These are phyloP conservation scores for Cyclotella cryptica DNA, from an alignment of 108 stramenopile genomes.

Conservation along the genomic window DNA sequence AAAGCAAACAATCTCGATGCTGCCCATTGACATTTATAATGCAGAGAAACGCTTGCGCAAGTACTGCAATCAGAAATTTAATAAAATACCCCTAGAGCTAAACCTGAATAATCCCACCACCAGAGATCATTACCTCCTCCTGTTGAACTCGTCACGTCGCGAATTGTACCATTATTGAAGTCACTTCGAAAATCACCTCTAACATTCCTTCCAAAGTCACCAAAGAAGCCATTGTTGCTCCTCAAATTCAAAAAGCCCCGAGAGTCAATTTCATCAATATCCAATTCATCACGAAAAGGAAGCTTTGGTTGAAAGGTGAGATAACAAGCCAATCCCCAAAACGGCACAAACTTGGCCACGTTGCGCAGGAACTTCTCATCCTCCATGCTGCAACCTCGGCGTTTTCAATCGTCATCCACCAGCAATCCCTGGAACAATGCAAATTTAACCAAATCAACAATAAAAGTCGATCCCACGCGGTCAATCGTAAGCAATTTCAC, in stretches of 20 bases:
- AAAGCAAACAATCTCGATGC: too few species aligned
- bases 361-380: constrained; percentile 50
- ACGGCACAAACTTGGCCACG: constrained; percentile 82
- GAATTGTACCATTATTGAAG: too few species aligned
- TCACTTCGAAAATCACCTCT: too few species aligned
- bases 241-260: constrained; percentile 4
- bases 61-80: too few species aligned
- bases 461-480: constrained; percentile 82
- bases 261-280: constrained; percentile 13
- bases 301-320: constrained; percentile 63
- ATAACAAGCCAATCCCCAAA: constrained; percentile 87
- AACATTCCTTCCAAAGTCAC: not conserved
- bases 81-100: too few species aligned
- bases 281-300: constrained; percentile 41
- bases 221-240: not conserved
- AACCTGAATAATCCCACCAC: too few species aligned
- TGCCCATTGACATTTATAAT: too few species aligned
- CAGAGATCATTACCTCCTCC: too few species aligned
- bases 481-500: constrained; percentile 76
- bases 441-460: constrained; percentile 87
- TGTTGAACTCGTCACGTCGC: too few species aligned
- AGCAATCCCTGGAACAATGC: constrained; percentile 90
- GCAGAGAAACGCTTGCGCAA: too few species aligned
- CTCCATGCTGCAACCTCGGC: constrained; percentile 61
- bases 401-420: constrained; percentile 84